phyloP scores from a whole-genome alignment of 345 rosid species.

The Gossypium sturtianum region DNA sequence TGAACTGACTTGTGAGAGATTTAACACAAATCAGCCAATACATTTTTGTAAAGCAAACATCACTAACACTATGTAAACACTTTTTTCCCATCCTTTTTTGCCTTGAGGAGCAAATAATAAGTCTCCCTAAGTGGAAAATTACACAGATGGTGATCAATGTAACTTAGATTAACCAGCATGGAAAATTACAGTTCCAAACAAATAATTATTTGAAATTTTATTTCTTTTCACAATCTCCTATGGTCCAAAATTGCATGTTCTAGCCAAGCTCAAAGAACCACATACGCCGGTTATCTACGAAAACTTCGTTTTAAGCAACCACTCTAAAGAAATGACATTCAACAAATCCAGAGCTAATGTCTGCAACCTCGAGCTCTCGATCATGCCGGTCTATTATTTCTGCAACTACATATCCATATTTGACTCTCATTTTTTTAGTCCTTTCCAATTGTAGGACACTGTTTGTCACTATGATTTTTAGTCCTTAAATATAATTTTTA shows the following conservation, averaged over 20 bases:
- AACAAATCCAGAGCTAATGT: background rate
- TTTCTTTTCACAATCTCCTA: background rate
- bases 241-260: background rate
- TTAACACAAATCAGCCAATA: background rate
- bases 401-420: background rate
- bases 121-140: background rate
- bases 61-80: background rate
- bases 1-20: background rate
- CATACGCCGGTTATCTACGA: no score
- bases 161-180: background rate
- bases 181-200: background rate
- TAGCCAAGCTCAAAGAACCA: no score
- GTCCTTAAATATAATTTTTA: background rate
- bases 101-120: background rate
- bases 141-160: background rate
- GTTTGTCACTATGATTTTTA: background rate
- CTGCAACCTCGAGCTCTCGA: background rate
- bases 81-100: background rate
- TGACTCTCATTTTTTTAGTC: no score
- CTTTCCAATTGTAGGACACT: background rate
- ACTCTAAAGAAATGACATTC: background rate
- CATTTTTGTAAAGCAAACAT: slow-evolving; percentile 15
- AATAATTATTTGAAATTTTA: background rate
- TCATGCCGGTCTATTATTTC: background rate
- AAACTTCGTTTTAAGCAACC: background rate